Conservation (phyloP, 768 basidiomycete species). For the Naganishia randhawae region DNA sequence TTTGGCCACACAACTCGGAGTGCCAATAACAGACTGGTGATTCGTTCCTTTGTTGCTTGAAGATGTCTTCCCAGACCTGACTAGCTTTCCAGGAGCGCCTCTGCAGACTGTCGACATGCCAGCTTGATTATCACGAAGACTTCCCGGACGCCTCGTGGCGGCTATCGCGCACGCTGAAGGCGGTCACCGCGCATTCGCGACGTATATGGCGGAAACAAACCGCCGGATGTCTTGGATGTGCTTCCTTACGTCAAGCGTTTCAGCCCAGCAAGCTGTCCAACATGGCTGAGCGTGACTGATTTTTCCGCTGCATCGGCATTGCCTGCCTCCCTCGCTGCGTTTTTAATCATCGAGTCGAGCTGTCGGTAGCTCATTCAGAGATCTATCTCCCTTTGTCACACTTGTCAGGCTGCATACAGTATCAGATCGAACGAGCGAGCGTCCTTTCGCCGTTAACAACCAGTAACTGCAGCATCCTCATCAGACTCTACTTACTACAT, state of each 20-base stretch:
- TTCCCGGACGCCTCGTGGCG: slow-evolving; percentile 8
- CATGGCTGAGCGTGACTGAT: not conserved
- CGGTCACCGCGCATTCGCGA: not conserved
- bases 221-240: not conserved
- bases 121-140: too few relatives aligned
- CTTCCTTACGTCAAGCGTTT: not conserved
- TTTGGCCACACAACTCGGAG: too few relatives aligned
- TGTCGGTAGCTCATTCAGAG: too few relatives aligned
- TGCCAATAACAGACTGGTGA: too few relatives aligned
- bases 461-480: not conserved
- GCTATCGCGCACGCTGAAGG: not conserved
- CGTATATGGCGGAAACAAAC: slow-evolving; percentile 16
- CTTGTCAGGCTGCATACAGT: not conserved
- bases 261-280: not conserved
- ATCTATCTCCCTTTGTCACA: not conserved
- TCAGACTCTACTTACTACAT: not conserved
- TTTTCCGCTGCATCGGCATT: not conserved
- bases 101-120: too few relatives aligned
- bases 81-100: too few relatives aligned
- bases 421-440: not conserved
- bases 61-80: too few relatives aligned
- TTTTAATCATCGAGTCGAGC: not conserved
- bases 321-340: not conserved
- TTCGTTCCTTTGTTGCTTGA: too few relatives aligned
- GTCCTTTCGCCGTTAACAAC: not conserved